Conservation (phyloP, 2,329 filamentous ascomycete genomes). For the Diaporthe vexans region DNA sequence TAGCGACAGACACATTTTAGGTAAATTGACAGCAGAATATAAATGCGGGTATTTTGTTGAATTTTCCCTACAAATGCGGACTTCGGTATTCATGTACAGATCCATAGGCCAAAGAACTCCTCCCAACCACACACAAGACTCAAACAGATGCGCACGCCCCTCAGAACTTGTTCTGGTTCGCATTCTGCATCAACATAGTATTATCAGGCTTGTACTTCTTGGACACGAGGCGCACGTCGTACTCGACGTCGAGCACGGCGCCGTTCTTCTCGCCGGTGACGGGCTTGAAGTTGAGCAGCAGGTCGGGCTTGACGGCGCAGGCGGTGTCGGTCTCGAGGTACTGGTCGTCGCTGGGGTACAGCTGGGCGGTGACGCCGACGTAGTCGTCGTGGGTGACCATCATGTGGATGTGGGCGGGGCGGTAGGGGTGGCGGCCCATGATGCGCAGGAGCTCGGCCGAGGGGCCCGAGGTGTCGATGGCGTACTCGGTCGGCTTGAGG, state of each 20-base stretch:
- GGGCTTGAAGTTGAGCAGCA: conserved; percentile 60
- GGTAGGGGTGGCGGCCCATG: conserved; percentile 46
- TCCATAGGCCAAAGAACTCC: background rate
- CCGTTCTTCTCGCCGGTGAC: conserved; percentile 52
- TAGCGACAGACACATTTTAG: background rate
- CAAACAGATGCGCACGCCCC: background rate
- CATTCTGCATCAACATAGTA: conserved; percentile 38
- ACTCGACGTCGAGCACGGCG: conserved; percentile 51
- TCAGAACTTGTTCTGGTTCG: conserved; percentile 37
- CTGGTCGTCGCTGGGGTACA: conserved; percentile 71
- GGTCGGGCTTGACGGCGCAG: conserved; percentile 54
- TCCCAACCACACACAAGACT: background rate
- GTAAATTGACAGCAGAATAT: background rate
- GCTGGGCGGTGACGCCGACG: conserved; percentile 76
- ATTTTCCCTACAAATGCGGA: background rate
- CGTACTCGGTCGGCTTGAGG: conserved; percentile 74
- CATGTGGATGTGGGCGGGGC: conserved; percentile 47
- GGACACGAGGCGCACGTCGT: conserved; percentile 47
- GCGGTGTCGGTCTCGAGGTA: conserved; percentile 62
- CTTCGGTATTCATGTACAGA: background rate
- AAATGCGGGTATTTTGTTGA: conserved; percentile 12
- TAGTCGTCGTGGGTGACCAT: conserved; percentile 64
- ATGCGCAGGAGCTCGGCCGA: conserved; percentile 44
- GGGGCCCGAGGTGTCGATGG: conserved; percentile 68
- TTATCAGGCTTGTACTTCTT: conserved; percentile 47